Percentiles rank a stretch among this genome's conserved stretches.
Evolutionary conservation across 1,139 yeast species (phyloP).

Genomic region (Protomyces macrosporus): DNA sequence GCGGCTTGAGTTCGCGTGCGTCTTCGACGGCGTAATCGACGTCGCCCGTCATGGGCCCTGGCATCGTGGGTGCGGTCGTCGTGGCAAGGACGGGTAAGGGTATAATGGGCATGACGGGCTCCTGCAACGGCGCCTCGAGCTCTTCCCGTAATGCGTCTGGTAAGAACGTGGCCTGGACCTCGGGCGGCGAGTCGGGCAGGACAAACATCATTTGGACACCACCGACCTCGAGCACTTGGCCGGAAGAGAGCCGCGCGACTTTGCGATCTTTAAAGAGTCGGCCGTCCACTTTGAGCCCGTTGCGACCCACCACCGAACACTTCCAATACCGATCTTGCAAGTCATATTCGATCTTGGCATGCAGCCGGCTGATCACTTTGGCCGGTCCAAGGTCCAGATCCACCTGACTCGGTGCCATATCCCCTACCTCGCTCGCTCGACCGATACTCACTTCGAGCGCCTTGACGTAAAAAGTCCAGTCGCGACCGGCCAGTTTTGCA

Average conservation of each 20-base stretch:
- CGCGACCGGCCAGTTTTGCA: slow-evolving; percentile 49
- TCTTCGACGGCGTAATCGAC: slow-evolving; percentile 41
- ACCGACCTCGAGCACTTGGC: slow-evolving; percentile 80
- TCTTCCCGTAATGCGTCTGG: neutral
- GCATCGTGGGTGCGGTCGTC: neutral
- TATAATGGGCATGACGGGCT: neutral
- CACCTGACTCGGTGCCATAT: slow-evolving; percentile 42
- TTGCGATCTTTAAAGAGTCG: slow-evolving; percentile 50
- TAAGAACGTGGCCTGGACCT: slow-evolving; percentile 12
- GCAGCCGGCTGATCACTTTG: slow-evolving; percentile 85
- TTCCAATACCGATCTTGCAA: slow-evolving; percentile 78
- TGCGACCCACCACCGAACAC: slow-evolving; percentile 72
- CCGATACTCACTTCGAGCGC: slow-evolving; percentile 75
- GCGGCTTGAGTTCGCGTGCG: slow-evolving; percentile 89
- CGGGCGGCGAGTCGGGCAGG: slow-evolving; percentile 83
- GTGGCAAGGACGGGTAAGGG: neutral
- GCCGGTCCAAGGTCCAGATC: slow-evolving; percentile 96
- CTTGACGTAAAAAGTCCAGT: slow-evolving; percentile 92
- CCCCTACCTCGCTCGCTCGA: slow-evolving; percentile 46
- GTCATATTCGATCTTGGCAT: slow-evolving; percentile 78
- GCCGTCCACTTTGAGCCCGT: slow-evolving; percentile 82
- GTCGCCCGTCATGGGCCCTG: slow-evolving; percentile 1
- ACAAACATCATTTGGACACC: slow-evolving; percentile 99
- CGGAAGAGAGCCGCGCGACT: slow-evolving; percentile 29
- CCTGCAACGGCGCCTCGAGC: neutral